These are phyloP conservation scores for Plectranthus barbatus DNA, from an alignment of 257 asterid species.

Conservation along the genomic window DNA sequence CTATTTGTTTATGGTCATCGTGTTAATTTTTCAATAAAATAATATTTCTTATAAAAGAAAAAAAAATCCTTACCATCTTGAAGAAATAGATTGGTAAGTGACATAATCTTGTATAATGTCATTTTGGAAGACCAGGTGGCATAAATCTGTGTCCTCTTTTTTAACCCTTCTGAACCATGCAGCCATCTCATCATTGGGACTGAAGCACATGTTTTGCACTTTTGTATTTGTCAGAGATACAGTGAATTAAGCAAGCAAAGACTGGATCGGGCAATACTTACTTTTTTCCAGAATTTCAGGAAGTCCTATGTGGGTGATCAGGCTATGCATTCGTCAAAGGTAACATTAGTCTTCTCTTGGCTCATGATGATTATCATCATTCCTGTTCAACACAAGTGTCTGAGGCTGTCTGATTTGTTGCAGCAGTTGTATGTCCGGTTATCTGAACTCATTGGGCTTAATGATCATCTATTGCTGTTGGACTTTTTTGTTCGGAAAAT, in stretches of 20 bases:
- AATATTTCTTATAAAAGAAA: neutral
- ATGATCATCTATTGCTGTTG: slow-evolving; percentile 85
- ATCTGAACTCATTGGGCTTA: slow-evolving; percentile 93
- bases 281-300: slow-evolving; percentile 86
- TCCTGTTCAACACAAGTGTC: slow-evolving; percentile 9
- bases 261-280: slow-evolving; percentile 91
- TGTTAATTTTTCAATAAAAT: neutral
- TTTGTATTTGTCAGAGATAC: slow-evolving; percentile 61
- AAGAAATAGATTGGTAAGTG: neutral
- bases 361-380: slow-evolving; percentile 6
- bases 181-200: neutral
- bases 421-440: slow-evolving; percentile 95
- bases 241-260: slow-evolving; percentile 85
- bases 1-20: neutral
- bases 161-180: neutral
- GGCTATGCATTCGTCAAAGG: slow-evolving; percentile 99
- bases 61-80: neutral
- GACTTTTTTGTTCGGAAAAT: slow-evolving; percentile 79
- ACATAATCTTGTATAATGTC: neutral
- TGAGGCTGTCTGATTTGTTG: slow-evolving; percentile 32
- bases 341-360: slow-evolving; percentile 15
- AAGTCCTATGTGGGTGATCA: slow-evolving; percentile 95
- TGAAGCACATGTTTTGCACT: no score
- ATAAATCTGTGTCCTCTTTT: slow-evolving; percentile 1
- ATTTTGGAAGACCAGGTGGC: neutral